Percentiles rank a stretch among this genome's conserved stretches.
Conservation (phyloP, 2,329 filamentous ascomycete genomes). For the Nothophaeocryptopus gaeumannii region DNA sequence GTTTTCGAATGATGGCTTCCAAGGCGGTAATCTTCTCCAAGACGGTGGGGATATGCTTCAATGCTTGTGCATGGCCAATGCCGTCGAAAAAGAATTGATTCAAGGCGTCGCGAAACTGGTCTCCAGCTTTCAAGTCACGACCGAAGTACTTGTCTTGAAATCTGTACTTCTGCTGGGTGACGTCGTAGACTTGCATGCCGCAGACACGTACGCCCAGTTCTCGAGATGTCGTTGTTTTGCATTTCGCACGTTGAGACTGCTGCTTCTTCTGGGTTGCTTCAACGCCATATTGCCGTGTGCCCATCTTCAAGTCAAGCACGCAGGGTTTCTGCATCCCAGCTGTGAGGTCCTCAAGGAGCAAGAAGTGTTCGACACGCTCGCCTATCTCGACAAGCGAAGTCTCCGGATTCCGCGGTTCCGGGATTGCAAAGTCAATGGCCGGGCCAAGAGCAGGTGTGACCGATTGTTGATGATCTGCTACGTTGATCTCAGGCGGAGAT, state of each 20-base stretch:
- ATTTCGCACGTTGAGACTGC: conserved; percentile 88
- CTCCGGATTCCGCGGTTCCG: conserved; percentile 41
- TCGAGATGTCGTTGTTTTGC: conserved; percentile 83
- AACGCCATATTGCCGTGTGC: conserved; percentile 91
- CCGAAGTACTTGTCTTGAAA: conserved; percentile 99
- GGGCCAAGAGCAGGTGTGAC: conserved; percentile 25
- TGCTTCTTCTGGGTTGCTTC: conserved; percentile 91
- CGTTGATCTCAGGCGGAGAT: background rate
- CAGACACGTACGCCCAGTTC: conserved; percentile 91
- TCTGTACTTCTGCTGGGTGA: conserved; percentile 75
- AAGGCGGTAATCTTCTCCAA: conserved; percentile 78
- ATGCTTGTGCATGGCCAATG: conserved; percentile 72
- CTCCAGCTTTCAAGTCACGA: conserved; percentile 78
- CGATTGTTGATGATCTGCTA: background rate
- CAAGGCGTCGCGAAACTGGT: conserved; percentile 83
- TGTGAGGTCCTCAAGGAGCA: conserved; percentile 90
- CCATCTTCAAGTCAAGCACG: conserved; percentile 98
- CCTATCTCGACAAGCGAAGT: conserved; percentile 48
- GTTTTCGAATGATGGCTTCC: conserved; percentile 74
- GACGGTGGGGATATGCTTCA: conserved; percentile 82
- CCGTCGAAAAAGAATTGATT: conserved; percentile 91
- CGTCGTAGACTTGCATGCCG: conserved; percentile 95
- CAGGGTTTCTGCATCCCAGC: conserved; percentile 95
- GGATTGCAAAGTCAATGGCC: conserved; percentile 30
- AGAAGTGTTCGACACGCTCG: conserved; percentile 80